These are phyloP conservation scores for Kazachstania africana DNA, from an alignment of 805 yeast genomes.

Conservation along the genomic window DNA sequence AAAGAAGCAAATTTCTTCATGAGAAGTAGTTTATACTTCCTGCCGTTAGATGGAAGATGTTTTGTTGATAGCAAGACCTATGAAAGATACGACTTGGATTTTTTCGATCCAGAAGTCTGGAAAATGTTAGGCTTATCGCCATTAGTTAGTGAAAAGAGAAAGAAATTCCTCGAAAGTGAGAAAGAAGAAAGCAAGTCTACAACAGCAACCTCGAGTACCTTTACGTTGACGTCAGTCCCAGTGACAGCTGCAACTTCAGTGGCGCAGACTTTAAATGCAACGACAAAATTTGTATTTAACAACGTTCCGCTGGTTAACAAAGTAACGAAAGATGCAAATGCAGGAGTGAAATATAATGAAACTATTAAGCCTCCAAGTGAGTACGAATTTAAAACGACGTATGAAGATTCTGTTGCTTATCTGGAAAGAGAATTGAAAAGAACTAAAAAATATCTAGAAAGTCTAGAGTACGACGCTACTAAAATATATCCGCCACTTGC, in stretches of 20 bases:
- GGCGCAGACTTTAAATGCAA: conserved; percentile 2
- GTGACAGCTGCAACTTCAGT: not conserved
- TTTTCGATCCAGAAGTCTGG: conserved; percentile 75
- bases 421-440: conserved; percentile 47
- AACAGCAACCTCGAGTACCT: not conserved
- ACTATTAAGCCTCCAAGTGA: conserved; percentile 6
- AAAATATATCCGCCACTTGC: conserved; percentile 74
- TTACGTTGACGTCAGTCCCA: not conserved
- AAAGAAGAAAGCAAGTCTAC: conserved; percentile 1
- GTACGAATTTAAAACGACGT: conserved; percentile 20
- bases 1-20: conserved; percentile 77
- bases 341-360: not conserved
- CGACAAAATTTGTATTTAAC: conserved; percentile 5
- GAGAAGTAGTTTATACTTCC: conserved; percentile 71
- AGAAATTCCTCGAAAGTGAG: conserved; percentile 4
- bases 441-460: conserved; percentile 46
- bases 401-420: conserved; percentile 52
- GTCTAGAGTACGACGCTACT: conserved; percentile 41
- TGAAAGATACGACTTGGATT: conserved; percentile 55
- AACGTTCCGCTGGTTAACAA: conserved; percentile 7
- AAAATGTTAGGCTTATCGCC: conserved; percentile 65
- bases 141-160: conserved; percentile 36
- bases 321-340: conserved; percentile 2
- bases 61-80: conserved; percentile 54
- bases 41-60: conserved; percentile 66